Evolutionary conservation across 805 yeast genomes (phyloP), one percentile per base, ranked within the genome.

Genomic region (Ogataea wickerhamii): DNA sequence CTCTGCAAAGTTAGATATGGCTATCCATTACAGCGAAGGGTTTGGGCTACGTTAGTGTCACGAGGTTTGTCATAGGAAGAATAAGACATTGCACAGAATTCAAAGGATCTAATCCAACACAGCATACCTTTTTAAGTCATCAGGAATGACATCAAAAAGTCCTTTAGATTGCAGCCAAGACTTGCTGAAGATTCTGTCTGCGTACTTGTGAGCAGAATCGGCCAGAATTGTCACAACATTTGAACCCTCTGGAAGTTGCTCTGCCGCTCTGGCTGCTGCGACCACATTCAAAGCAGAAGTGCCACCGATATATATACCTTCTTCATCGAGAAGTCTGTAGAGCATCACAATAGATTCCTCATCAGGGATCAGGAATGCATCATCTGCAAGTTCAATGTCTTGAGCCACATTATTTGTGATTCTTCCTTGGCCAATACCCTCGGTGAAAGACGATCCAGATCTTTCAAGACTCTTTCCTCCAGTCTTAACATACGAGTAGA

Each of bases 361-460:
- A 63, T 89, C 97, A 2, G 88, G 76, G 36, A 89, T 77, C 48
- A 75, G 73, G 34, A 85, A 62, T 1, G 96, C 94, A 50, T 82
- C 95, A 56, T 89, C 96, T 25, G 87, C 70, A 22, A 80, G 60
- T 6, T 71, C 81, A 20, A 87, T 66, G 45, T 87, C 96, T 30
- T 78, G 83, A 13, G 69, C 70, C 61, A 89, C 71, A 61, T 89
- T 89, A 46, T 76, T 82, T 5, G 96, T 89, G 52, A 89, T 82
- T 52, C 97, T 74, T 32, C 96, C 96, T 64, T 89, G 97, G 20
- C 97, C 97, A 64, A 89, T 87, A 22, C 97, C 97, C 66, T 89
- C 97, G 20, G 96, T 89, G 61, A 89, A 87, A 0, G 95, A 83
- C 3, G 87, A 77, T 21, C 97, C 97, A 1, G 74, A 71, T 53